Conservation (phyloP, 1,284 basidiomycete species). For the Malassezia globosa region DNA sequence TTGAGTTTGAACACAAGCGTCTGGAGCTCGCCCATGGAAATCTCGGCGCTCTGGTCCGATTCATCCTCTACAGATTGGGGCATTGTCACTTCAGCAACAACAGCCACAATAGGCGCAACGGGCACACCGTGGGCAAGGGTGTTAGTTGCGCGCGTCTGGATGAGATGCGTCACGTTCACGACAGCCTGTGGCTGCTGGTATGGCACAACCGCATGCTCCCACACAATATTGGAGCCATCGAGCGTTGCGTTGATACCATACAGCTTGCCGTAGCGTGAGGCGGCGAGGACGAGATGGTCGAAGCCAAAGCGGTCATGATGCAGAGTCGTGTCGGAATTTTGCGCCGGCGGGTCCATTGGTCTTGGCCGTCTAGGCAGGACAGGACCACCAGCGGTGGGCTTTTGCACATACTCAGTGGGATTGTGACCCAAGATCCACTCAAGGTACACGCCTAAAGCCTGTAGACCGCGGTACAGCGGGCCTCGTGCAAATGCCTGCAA, state of each 20-base stretch:
- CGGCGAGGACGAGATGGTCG: constrained; percentile 67
- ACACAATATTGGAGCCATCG: constrained; percentile 44
- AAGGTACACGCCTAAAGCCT: neutral
- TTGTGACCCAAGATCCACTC: constrained; percentile 2
- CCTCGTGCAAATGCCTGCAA: neutral
- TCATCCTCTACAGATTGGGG: too few species aligned
- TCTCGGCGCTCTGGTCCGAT: too few species aligned
- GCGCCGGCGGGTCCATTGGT: neutral
- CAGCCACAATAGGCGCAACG: constrained; percentile 22
- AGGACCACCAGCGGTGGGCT: constrained; percentile 10
- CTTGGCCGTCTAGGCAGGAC: neutral
- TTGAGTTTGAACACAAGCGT: constrained; percentile 42
- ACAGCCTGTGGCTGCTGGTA: constrained; percentile 29
- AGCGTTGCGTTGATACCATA: constrained; percentile 72
- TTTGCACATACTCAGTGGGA: neutral
- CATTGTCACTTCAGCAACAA: constrained; percentile 35
- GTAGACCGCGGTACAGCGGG: neutral
- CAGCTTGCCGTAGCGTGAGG: constrained; percentile 63
- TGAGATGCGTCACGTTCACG: constrained; percentile 31
- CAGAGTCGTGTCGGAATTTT: constrained; percentile 23
- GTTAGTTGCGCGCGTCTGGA: constrained; percentile 30
- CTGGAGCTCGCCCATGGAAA: constrained; percentile 19
- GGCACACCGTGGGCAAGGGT: constrained; percentile 20
- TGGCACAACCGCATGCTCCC: constrained; percentile 42
- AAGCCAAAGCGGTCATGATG: constrained; percentile 68